These are phyloP conservation scores for Ceriops zippeliana DNA, from an alignment of 345 rosid genomes.

Conservation along the genomic window DNA sequence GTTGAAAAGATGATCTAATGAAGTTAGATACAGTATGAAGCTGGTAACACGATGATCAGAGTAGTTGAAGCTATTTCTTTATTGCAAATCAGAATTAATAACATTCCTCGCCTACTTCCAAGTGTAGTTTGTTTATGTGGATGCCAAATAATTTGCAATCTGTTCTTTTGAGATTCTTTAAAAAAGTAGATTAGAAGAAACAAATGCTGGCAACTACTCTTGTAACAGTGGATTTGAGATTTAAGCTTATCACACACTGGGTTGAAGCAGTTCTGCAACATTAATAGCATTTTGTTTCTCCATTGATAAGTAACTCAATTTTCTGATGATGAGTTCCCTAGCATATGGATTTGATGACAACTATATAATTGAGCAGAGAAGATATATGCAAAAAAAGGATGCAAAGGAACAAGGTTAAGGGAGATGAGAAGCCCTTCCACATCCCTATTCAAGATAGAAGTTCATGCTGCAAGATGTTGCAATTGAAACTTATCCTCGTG, in stretches of 20 bases:
- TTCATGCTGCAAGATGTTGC: slow-evolving; percentile 18
- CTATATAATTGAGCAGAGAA: slow-evolving; percentile 16
- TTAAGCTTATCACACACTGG: too few species aligned
- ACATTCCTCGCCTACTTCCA: too few species aligned
- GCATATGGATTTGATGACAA: neutral
- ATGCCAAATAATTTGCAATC: too few species aligned
- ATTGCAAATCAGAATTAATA: neutral
- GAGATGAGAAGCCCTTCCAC: slow-evolving; percentile 19
- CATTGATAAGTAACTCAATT: too few species aligned
- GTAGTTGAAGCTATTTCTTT: neutral
- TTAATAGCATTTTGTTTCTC: too few species aligned
- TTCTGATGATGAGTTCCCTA: too few species aligned
- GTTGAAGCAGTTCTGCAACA: too few species aligned
- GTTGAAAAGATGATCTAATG: neutral
- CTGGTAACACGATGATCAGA: neutral
- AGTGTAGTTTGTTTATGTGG: too few species aligned
- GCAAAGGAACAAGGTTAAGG: slow-evolving; percentile 21
- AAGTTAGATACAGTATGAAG: neutral
- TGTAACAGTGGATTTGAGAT: too few species aligned
- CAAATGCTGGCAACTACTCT: too few species aligned
- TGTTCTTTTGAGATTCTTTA: too few species aligned
- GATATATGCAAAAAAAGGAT: slow-evolving; percentile 25
- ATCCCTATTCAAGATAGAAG: slow-evolving; percentile 14
- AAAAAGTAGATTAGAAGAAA: too few species aligned
- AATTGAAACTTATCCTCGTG: slow-evolving; percentile 14